Evolutionary conservation across 495 filamentous ascomycete genomes (phyloP), one percentile per base, ranked within the genome.

Genomic region (Penicillium ucsense): DNA sequence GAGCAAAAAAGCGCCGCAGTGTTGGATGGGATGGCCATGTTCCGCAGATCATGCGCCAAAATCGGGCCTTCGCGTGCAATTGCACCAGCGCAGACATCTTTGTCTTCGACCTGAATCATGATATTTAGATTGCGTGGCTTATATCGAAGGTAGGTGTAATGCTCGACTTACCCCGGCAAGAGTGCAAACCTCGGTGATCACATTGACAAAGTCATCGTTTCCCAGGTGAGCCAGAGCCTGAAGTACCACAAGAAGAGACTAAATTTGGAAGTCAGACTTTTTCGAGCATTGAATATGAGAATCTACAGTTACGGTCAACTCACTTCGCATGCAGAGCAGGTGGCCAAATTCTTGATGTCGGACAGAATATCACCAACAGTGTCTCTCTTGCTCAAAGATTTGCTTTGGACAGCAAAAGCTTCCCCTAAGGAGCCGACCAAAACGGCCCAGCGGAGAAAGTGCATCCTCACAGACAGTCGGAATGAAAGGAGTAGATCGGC

Each of bases 261-360:
- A 38, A 8, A 41, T 31, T 6, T 8, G 6, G 20, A 11, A 5
- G 5, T 43, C 9, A 43, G 31, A 32, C 27, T 33, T 29, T 40
- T n/a, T 20, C 34, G 34, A 10, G 34, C 7, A 35, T 6, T 35
- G 34, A 35, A 7, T 35, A 35, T 35, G 20, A 35, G 10, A 7
- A 31, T 35, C 3, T 20, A 6, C 29, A 12, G 11, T 10, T 6
- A 45, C n/a, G 3, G 20, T 45, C 8, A 5, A 44, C 66, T 29
- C 46, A 73, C 72, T 59, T 77, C 66, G 47, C 75, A 78, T 43
- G 57, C 67, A 2, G 66, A 54, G 56, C 74, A 78, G 30, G 65
- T 65, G 2, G 63, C 62, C 1, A 66, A 64, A 56, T 66, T 62
- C 54, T 72, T 64, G 29, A 74, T 64, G 47, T 73, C 71, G 4